Base-by-base conservation (phyloP, 2,329 filamentous ascomycete genomes). In the Nothomitra cinnamomea region DNA sequence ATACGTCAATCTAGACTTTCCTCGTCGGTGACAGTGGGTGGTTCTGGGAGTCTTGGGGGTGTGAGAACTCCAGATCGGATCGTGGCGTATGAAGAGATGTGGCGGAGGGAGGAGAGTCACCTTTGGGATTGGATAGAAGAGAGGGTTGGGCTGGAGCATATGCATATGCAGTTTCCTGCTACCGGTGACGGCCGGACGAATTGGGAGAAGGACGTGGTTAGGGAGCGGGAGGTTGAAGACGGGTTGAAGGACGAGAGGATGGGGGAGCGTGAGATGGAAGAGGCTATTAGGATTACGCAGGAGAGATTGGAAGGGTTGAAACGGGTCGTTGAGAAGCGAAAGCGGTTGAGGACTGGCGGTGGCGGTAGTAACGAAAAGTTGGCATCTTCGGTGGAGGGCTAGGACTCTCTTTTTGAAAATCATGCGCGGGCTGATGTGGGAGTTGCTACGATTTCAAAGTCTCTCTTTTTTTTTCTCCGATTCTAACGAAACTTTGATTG, bases 51-150 rank as follows among this genome's bases (percentile, higher is more conserved):
- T 6, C 66, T 65, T 22, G 62, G 67, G 0, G 67, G 67, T 15
- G 62, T 71, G 54, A 62, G 68, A 1, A 63, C 70, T 2, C 76
- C 85, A 0, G 80, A 89, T 54, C 78, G 88, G 4, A 69, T 88
- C 15, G 80, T 83, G 1, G 87, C 86, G 0, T 96, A 95, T 64
- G 89, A 96, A 60, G 86, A 95, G 67, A 84, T 96, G 63, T 98
- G 90, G 89, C 76, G 80, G 36, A 74, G 79, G 41, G 87, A 95
- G 65, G 89, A 95, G 64, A 87, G 79, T 58, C 87, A 92, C 61
- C 70, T 95, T 8, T 95, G 89, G 89, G 82, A 86, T 55, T 95
- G 89, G 89, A 71, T 95, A 3, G 89, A 95, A 65, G 86, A 94
- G 61, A 77, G 89, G 17, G 82, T 87, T 1, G 84, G 87, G 1